These are phyloP conservation scores for Tricholoma matsutake DNA, from an alignment of 768 basidiomycete genomes.

Conservation along the genomic window DNA sequence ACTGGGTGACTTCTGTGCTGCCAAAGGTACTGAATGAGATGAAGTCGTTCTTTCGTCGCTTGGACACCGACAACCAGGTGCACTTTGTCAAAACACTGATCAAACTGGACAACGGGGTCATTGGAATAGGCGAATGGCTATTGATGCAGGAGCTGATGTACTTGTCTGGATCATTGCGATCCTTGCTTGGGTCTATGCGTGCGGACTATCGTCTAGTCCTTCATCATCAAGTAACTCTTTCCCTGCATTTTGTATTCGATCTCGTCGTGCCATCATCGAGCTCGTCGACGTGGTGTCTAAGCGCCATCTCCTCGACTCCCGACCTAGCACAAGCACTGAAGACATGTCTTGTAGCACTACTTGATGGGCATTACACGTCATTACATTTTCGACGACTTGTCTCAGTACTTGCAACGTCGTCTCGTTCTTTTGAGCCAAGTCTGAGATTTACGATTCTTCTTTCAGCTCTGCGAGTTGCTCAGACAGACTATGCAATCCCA, in stretches of 20 bases:
- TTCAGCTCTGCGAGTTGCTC: constrained; percentile 28
- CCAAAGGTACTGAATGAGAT: constrained; percentile 57
- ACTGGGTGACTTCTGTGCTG: constrained; percentile 54
- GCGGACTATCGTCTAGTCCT: constrained; percentile 35
- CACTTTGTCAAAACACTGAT: constrained; percentile 54
- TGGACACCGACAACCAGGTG: constrained; percentile 55
- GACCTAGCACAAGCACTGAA: constrained; percentile 43
- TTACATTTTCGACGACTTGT: constrained; percentile 41
- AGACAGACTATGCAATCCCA: constrained; percentile 24
- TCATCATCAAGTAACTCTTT: constrained; percentile 47
- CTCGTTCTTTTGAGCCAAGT: constrained; percentile 25
- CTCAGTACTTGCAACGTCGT: constrained; percentile 21
- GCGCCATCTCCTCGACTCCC: constrained; percentile 36
- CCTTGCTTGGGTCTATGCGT: constrained; percentile 26
- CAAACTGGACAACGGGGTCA: constrained; percentile 50
- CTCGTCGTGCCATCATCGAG: constrained; percentile 39
- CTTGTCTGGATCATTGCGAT: constrained; percentile 38
- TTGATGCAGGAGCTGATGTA: constrained; percentile 59
- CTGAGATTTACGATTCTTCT: constrained; percentile 32
- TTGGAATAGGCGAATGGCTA: constrained; percentile 69
- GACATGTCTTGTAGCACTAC: constrained; percentile 40
- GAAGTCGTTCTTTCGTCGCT: constrained; percentile 48
- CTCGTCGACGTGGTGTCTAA: constrained; percentile 41
- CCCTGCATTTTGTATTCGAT: constrained; percentile 47
- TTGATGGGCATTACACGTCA: constrained; percentile 48